Base-by-base conservation (phyloP, 768 basidiomycete species). In the Jaapia argillacea region DNA sequence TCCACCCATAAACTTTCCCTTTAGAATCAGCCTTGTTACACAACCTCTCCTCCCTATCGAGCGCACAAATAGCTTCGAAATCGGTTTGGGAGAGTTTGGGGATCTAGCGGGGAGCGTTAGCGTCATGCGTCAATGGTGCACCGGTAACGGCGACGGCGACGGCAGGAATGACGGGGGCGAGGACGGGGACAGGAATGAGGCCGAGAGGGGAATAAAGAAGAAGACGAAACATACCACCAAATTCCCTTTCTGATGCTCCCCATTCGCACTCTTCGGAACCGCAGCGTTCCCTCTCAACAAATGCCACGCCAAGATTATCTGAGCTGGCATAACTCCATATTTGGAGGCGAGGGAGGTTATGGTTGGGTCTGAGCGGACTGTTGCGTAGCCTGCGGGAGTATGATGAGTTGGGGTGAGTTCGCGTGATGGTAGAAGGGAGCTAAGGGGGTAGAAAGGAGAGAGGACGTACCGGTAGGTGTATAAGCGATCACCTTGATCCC, bases 281-380 rank as follows among this genome's bases (percentile, higher is more conserved):
- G 67, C 62, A 16, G 63, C 54, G 4, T 64, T 66, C 0, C 69
- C 67, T 21, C 73, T 58, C 14, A 67, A 61, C 28, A 75, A 38
- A 49, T 74, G 70, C 75, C 75, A 79, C 0, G 70, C 67, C 5
- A 78, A 55, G 22, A 68, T 65, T 26, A 79, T 57, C 53, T 76
- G 74, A 4, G 63, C 69, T 1, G 72, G 60, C 0, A 65, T 57
- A 3, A 61, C 70, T 3, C 61, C 62, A 53, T 76, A 68, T 46
- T 75, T 76, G 45, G 59, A 48, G 5, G 75, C 73, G 4, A 78
- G 54, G 36, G 61, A 56, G 20, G 59, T 49, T 28, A 76, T 68
- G 5, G 64, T 48, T 0, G 71, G 71, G 50, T 79, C 70, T 16
- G 55, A 61, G 7, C 69, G 67, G 21, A 77, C 69, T 27, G 48